phyloP scores from a whole-genome alignment of 176 grass and related monocot species.

The Zizania latifolia region DNA sequence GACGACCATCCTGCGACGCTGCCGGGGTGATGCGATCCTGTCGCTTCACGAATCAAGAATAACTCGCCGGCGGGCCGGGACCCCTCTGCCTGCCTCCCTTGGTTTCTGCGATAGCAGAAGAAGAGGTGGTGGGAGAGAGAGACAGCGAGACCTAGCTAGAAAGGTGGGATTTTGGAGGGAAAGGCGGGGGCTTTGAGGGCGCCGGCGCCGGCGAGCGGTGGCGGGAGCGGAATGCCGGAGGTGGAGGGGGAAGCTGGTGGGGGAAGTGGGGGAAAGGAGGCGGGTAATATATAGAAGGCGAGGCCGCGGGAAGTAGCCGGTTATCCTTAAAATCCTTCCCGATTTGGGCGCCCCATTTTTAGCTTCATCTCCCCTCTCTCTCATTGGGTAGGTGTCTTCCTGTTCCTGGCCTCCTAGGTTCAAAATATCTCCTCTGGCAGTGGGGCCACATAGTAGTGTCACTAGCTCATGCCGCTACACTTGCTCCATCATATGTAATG shows the following conservation, averaged over 20 bases:
- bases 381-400: not conserved
- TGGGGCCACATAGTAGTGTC: too few species aligned
- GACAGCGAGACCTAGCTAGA: too few species aligned
- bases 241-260: conserved; percentile 7
- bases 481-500: too few species aligned
- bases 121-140: too few species aligned
- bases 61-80: too few species aligned
- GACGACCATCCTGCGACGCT: conserved; percentile 23
- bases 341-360: conserved; percentile 39
- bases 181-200: not conserved
- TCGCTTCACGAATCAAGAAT: conserved; percentile 18
- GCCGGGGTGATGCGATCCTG: not conserved
- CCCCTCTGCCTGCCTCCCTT: too few species aligned
- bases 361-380: not conserved
- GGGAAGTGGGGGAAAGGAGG: conserved; percentile 38
- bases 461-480: too few species aligned
- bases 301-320: conserved; percentile 36
- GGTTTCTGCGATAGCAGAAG: not conserved
- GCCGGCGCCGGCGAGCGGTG: conserved; percentile 6
- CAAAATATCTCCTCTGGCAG: not conserved
- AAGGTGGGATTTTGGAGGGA: not conserved
- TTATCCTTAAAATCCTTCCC: conserved; percentile 69
- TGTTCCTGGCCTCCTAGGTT: not conserved
- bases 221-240: not conserved
- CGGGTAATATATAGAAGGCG: conserved; percentile 38